Evolutionary conservation across 768 basidiomycete species (phyloP).

Genomic region (Kwoniella bestiolae): DNA sequence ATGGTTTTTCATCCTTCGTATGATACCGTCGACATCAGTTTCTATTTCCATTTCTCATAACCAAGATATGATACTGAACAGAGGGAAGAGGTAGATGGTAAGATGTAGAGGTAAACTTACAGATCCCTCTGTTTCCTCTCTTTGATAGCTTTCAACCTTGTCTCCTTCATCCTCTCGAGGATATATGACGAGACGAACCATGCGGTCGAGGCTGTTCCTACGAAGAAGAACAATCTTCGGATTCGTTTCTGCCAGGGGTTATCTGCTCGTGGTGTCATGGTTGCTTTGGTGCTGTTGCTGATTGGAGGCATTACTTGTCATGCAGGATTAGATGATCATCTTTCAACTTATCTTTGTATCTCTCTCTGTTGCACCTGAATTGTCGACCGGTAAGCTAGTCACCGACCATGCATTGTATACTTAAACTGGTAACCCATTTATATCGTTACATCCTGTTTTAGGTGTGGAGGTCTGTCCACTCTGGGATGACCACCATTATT

Average conservation of each 20-base stretch:
- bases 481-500: no score
- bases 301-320: no score
- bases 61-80: no score
- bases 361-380: background rate
- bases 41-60: no score
- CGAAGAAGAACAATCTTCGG: constrained; percentile 32
- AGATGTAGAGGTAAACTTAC: constrained; percentile 18
- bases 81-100: no score
- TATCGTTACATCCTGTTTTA: no score
- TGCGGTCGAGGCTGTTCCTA: constrained; percentile 40
- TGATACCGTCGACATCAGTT: no score
- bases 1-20: constrained; percentile 46
- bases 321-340: background rate
- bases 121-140: constrained; percentile 40
- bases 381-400: background rate
- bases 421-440: background rate
- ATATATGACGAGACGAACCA: constrained; percentile 42
- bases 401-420: background rate
- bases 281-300: no score
- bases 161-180: constrained; percentile 42
- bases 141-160: constrained; percentile 35
- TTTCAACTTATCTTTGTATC: background rate
- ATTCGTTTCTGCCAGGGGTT: constrained; percentile 43
- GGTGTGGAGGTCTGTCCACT: background rate
- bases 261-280: constrained; percentile 2